phyloP scores from a whole-genome alignment of 352 stramenopile species.

The Globisporangium nagaii region DNA sequence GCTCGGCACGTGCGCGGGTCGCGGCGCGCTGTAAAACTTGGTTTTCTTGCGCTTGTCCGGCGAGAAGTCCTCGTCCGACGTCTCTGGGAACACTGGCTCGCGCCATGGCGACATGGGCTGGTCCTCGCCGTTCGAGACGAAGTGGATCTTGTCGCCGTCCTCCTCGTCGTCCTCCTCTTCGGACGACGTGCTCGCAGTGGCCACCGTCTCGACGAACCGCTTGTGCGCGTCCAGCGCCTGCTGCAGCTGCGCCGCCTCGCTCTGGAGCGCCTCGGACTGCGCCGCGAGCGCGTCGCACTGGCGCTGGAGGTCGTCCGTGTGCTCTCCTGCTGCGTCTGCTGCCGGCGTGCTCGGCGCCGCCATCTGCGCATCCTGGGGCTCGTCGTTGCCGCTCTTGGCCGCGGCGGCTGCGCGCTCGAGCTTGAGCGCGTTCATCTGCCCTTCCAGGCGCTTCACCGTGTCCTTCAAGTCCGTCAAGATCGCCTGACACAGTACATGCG shows the following conservation, averaged over 20 bases:
- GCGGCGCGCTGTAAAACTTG: constrained; percentile 26
- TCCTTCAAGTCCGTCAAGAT: constrained; percentile 43
- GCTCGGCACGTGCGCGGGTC: constrained; percentile 23
- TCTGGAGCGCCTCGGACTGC: constrained; percentile 35
- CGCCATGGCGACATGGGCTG: constrained; percentile 14
- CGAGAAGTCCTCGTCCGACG: constrained; percentile 37
- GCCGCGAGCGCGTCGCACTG: constrained; percentile 28
- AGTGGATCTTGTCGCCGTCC: constrained; percentile 1
- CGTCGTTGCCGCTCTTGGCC: neutral
- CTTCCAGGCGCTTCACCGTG: constrained; percentile 50
- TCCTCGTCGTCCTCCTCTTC: constrained; percentile 10
- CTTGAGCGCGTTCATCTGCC: constrained; percentile 33
- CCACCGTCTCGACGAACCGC: constrained; percentile 33
- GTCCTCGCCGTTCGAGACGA: constrained; percentile 4
- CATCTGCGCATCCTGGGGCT: neutral
- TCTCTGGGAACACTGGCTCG: constrained; percentile 7
- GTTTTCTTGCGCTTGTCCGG: constrained; percentile 16
- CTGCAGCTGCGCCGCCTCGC: constrained; percentile 34
- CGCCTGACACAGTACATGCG: constrained; percentile 31
- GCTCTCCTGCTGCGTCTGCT: neutral
- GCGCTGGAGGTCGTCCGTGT: constrained; percentile 24
- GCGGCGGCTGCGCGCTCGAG: constrained; percentile 4
- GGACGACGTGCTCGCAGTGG: constrained; percentile 15
- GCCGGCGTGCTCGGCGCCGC: neutral
- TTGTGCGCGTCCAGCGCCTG: constrained; percentile 34